phyloP scores from a whole-genome alignment of 1,284 basidiomycete species.

The Microbotryomycetes sp. region DNA sequence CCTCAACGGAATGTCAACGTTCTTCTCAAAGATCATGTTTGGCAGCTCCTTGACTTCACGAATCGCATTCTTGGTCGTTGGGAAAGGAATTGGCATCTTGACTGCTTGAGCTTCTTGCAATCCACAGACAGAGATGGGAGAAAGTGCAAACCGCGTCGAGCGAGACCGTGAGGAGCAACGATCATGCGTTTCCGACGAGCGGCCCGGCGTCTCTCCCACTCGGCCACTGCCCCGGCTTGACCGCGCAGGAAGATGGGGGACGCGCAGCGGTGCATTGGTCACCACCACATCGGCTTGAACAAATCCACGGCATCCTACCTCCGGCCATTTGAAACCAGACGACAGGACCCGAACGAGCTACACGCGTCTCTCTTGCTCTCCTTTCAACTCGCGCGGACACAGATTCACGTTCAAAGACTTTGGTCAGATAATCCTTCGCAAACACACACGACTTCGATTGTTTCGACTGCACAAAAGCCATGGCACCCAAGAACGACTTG shows the following conservation, averaged over 20 bases:
- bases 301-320: too few relatives aligned
- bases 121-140: background rate
- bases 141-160: background rate
- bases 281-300: too few relatives aligned
- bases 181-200: background rate
- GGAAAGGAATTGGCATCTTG: slow-evolving; percentile 7
- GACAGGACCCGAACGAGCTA: background rate
- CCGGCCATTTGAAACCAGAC: too few relatives aligned
- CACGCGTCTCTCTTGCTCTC: background rate
- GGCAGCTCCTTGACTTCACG: background rate
- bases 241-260: too few relatives aligned
- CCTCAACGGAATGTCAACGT: slow-evolving; percentile 40
- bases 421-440: too few relatives aligned
- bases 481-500: slow-evolving; percentile 1
- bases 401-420: background rate
- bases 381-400: background rate
- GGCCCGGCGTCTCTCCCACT: background rate
- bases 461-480: too few relatives aligned
- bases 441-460: too few relatives aligned
- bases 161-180: background rate
- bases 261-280: too few relatives aligned
- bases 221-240: too few relatives aligned
- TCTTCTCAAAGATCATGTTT: slow-evolving; percentile 31
- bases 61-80: slow-evolving; percentile 6
- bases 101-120: too few relatives aligned